A percentile compares a stretch with the other conserved stretches of the same genome.
phyloP scores from a whole-genome alignment of 164 flowering plant genomes.

The Vitis cinerea region DNA sequence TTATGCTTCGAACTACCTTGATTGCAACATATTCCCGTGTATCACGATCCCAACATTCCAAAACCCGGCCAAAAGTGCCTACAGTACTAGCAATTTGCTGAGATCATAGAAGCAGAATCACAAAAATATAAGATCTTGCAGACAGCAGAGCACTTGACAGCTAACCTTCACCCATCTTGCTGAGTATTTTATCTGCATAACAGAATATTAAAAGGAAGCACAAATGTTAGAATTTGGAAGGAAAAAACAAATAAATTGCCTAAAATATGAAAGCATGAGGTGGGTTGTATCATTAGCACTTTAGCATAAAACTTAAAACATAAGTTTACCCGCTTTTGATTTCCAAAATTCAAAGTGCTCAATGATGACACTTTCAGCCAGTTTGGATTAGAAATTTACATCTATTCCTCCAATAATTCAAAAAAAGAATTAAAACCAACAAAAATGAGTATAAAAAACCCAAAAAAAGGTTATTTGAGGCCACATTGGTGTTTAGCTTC shows the following conservation, averaged over 20 bases:
- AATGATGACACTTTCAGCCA: no score
- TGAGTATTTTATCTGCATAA: slow-evolving; percentile 77
- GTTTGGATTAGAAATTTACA: no score
- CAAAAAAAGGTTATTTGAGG: no score
- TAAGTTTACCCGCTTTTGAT: no score
- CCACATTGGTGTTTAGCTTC: no score
- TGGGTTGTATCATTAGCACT: no score
- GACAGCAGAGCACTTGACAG: slow-evolving; percentile 45
- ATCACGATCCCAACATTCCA: slow-evolving; percentile 95
- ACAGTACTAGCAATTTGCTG: slow-evolving; percentile 68
- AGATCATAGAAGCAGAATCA: slow-evolving; percentile 44
- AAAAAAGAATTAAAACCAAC: no score
- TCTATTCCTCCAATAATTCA: no score
- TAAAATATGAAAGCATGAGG: no score
- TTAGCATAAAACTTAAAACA: no score
- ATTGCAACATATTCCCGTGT: slow-evolving; percentile 66
- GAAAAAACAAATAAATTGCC: background rate
- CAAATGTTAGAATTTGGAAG: background rate
- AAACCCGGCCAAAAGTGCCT: slow-evolving; percentile 97
- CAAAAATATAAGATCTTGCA: slow-evolving; percentile 47
- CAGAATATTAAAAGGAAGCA: background rate
- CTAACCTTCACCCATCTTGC: slow-evolving; percentile 99
- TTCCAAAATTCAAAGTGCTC: no score
- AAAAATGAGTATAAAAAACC: no score
- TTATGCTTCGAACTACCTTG: slow-evolving; percentile 75